phyloP scores from a whole-genome alignment of 75 land plant species.

The Sequoia sempervirens region DNA sequence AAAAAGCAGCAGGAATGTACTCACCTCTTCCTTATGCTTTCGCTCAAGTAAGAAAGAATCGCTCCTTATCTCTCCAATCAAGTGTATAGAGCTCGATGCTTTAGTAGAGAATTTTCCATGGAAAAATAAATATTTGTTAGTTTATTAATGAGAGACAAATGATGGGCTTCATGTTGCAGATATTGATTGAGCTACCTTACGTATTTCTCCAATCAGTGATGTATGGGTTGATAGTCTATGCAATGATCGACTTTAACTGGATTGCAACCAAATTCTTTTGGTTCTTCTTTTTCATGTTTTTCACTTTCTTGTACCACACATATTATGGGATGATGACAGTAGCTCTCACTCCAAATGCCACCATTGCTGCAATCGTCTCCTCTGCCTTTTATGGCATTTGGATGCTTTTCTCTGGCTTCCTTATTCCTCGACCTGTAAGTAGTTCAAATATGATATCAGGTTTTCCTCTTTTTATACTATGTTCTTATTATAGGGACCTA shows the following conservation, averaged over 20 bases:
- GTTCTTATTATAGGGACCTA: background rate
- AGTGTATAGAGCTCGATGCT: too few relatives aligned
- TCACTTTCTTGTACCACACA: slow-evolving; percentile 72
- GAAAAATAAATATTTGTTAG: too few relatives aligned
- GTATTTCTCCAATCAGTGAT: slow-evolving; percentile 52
- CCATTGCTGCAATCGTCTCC: slow-evolving; percentile 59
- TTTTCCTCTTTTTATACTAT: too few relatives aligned
- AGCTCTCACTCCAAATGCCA: slow-evolving; percentile 63
- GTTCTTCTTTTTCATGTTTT: slow-evolving; percentile 67
- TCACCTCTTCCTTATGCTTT: slow-evolving; percentile 61
- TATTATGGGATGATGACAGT: slow-evolving; percentile 87
- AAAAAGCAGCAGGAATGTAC: slow-evolving; percentile 70
- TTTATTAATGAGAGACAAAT: background rate
- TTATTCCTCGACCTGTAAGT: slow-evolving; percentile 46
- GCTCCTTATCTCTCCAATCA: too few relatives aligned
- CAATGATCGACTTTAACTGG: slow-evolving; percentile 63
- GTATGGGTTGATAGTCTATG: slow-evolving; percentile 53
- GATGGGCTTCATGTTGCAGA: slow-evolving; percentile 19
- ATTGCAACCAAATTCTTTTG: slow-evolving; percentile 49
- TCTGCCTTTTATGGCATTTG: slow-evolving; percentile 73
- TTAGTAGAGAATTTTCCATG: too few relatives aligned
- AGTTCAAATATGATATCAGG: background rate
- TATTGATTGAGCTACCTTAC: slow-evolving; percentile 68
- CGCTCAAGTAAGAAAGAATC: slow-evolving; percentile 42
- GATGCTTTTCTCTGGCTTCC: slow-evolving; percentile 81